Percentiles rank a stretch among this genome's conserved stretches.
These are phyloP conservation scores for Thalassiosira mediterranea DNA, from an alignment of 352 stramenopile genomes.

Conservation along the genomic window DNA sequence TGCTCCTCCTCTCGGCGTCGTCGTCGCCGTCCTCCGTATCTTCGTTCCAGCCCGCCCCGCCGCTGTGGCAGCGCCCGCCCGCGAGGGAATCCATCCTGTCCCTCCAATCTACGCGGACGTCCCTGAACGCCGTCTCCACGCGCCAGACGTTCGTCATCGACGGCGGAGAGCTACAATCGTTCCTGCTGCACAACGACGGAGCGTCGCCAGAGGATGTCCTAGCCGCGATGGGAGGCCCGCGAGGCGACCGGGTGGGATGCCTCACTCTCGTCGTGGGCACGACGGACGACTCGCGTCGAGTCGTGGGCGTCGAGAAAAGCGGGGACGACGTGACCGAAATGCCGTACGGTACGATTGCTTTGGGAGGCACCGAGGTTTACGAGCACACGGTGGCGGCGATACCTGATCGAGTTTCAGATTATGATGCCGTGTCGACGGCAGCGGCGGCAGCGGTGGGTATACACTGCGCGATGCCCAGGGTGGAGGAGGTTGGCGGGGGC, in stretches of 20 bases:
- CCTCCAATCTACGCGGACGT: background rate
- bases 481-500: conserved; percentile 57
- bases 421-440: conserved; percentile 63
- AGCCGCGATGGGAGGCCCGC: background rate
- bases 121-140: conserved; percentile 21
- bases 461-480: conserved; percentile 58
- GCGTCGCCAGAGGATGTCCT: no score
- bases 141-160: conserved; percentile 46
- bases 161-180: conserved; percentile 55
- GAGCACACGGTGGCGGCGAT: conserved; percentile 61
- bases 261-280: conserved; percentile 45
- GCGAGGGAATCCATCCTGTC: background rate
- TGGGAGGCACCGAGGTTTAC: conserved; percentile 45
- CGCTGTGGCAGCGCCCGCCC: background rate
- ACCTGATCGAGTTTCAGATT: conserved; percentile 52
- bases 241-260: conserved; percentile 17
- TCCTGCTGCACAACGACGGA: conserved; percentile 31
- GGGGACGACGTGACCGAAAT: conserved; percentile 7
- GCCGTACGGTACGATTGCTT: conserved; percentile 20
- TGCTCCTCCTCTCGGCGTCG: background rate
- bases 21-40: background rate
- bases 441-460: conserved; percentile 54
- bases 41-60: background rate
- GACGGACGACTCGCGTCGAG: conserved; percentile 12
- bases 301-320: conserved; percentile 34